Conservation (phyloP, 192 early-diverging fungal species). For the Radiomyces spectabilis region DNA sequence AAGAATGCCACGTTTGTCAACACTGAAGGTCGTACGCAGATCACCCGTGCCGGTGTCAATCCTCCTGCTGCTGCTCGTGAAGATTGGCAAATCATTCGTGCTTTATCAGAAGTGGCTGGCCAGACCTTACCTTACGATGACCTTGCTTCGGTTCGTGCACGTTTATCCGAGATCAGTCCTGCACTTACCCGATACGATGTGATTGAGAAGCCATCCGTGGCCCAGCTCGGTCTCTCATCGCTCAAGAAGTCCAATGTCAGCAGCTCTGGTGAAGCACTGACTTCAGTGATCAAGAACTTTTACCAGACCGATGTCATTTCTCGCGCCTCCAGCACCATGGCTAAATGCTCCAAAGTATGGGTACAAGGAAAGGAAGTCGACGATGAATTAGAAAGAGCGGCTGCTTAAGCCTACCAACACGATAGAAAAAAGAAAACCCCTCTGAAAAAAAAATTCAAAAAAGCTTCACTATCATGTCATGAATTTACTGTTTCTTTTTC, state of each 20-base stretch:
- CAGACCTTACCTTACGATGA: constrained; percentile 88
- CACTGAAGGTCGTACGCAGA: constrained; percentile 93
- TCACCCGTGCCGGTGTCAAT: constrained; percentile 89
- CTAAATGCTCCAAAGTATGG: constrained; percentile 73
- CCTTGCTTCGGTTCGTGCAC: constrained; percentile 67
- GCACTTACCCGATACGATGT: constrained; percentile 69
- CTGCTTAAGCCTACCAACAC: too few relatives aligned
- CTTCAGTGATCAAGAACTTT: constrained; percentile 74
- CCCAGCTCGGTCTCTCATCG: constrained; percentile 57
- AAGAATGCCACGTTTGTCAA: constrained; percentile 87
- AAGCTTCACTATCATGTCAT: too few relatives aligned
- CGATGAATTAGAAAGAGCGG: too few relatives aligned
- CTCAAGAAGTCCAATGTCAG: constrained; percentile 31
- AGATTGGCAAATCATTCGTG: constrained; percentile 99
- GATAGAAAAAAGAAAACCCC: too few relatives aligned
- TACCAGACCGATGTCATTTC: constrained; percentile 95
- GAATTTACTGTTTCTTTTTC: too few relatives aligned
- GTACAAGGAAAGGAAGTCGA: constrained; percentile 13
- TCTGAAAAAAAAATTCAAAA: too few relatives aligned
- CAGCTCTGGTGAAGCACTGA: constrained; percentile 37
- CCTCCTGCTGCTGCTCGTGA: constrained; percentile 88
- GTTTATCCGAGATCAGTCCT: constrained; percentile 85
- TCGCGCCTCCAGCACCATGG: constrained; percentile 91
- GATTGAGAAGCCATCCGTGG: constrained; percentile 48
- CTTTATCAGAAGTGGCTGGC: constrained; percentile 87